These are phyloP conservation scores for Globisporangium mamillatum DNA, from an alignment of 352 stramenopile species.

Conservation along the genomic window DNA sequence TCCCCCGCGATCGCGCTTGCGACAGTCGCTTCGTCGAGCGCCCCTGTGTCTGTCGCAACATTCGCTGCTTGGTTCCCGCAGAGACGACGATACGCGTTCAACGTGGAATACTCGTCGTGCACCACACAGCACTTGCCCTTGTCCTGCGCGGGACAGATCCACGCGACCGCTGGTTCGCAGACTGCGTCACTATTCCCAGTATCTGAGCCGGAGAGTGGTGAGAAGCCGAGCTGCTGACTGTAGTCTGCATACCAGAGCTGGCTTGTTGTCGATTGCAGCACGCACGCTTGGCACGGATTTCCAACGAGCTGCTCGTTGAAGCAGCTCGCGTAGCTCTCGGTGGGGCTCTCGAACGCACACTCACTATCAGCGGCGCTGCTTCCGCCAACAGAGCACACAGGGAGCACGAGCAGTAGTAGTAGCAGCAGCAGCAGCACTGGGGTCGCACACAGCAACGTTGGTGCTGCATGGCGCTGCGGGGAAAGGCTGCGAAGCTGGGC, in stretches of 20 bases:
- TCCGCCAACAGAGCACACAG: background rate
- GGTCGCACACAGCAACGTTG: background rate
- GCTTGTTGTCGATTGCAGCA: background rate
- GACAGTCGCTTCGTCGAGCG: slow-evolving; percentile 3
- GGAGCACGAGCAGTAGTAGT: background rate
- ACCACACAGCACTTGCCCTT: slow-evolving; percentile 19
- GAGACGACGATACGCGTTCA: slow-evolving; percentile 6
- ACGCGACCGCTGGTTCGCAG: slow-evolving; percentile 20
- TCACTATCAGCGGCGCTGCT: background rate
- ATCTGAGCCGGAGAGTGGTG: background rate
- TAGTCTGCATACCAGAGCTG: slow-evolving; percentile 17
- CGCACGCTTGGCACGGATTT: slow-evolving; percentile 5
- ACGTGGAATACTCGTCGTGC: slow-evolving; percentile 3
- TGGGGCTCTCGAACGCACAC: slow-evolving; percentile 12
- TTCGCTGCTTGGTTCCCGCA: background rate
- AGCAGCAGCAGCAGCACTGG: background rate
- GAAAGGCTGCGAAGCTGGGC: background rate
- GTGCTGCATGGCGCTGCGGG: background rate
- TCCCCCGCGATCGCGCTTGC: background rate
- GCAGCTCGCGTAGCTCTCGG: slow-evolving; percentile 9
- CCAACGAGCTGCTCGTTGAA: background rate
- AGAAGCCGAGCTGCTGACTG: background rate
- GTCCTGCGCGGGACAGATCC: slow-evolving; percentile 19
- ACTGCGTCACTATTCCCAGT: background rate
- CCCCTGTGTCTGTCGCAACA: too few relatives aligned